Base-by-base conservation (phyloP, 768 basidiomycete genomes). In the Boletus tylopilopsis region DNA sequence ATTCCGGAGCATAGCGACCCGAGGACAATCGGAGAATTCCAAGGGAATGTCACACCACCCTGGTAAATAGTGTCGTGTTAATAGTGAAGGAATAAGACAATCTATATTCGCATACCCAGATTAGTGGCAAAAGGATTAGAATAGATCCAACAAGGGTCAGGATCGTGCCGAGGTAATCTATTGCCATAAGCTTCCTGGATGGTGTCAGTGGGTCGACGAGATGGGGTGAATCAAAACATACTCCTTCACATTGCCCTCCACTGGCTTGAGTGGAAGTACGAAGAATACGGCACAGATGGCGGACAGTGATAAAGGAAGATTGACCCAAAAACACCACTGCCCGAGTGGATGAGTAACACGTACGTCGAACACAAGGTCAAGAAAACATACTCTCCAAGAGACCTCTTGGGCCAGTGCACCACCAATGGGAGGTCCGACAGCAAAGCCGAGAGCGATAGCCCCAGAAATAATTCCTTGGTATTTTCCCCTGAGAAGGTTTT, bases 271-370 rank as follows among this genome's bases (percentile, higher is more conserved):
- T 0, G 88, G 88, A 0, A 90, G 72, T 10, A 85, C 66, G 51
- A 85, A 78, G 16, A 77, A 57, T 4, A 88, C 79, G 15, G 83
- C 76, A 18, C 73, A 64, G 21, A 84, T 76, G 0, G 82, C 76
- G 33, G 68, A 58, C 12, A 77, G 64, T 0, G 84, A 79, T 3
- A 84, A 59, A 0, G 86, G 86, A 1, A 88, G 71, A 21, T 78
- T 83, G 40, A 88, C 73, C 81, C 85, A 87, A 64, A 86, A 86
- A 60, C 84, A 86, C 85, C 86, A 87, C 79, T 83, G 29, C 15
- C 21, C 7, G 4, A 19, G 36, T 51, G 15, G 42, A 25, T 23
- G 27, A 33, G 15, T 16, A 16, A 34, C 9, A 22, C 0, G 6
- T 18, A 5, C 21, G 15, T 13, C 39, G 11, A 21, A 35, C 18